Evolutionary conservation across 768 basidiomycete genomes (phyloP).

Genomic region (Mycena capillaripes): DNA sequence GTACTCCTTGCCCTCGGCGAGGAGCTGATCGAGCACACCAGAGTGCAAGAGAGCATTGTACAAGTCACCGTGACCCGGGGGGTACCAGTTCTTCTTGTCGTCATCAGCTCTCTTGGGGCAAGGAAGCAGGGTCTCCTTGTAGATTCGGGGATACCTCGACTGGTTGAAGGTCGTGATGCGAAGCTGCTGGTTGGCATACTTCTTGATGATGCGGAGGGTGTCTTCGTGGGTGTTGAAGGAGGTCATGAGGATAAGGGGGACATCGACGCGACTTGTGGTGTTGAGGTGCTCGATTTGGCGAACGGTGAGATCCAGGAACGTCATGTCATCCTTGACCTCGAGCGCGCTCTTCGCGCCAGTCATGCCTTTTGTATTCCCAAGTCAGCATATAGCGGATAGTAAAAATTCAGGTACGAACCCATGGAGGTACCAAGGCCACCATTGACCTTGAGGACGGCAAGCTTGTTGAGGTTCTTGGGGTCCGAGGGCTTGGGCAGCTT

Average conservation of each 20-base stretch:
- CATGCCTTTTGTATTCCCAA: conserved; percentile 64
- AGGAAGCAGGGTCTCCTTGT: conserved; percentile 90
- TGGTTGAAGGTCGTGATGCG: conserved; percentile 95
- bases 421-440: conserved; percentile 94
- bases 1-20: conserved; percentile 95
- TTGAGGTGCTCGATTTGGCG: conserved; percentile 97
- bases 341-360: conserved; percentile 93
- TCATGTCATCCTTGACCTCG: conserved; percentile 98
- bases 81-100: conserved; percentile 96
- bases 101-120: conserved; percentile 82
- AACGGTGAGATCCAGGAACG: conserved; percentile 94
- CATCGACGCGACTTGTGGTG: conserved; percentile 85
- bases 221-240: conserved; percentile 99
- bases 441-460: conserved; percentile 96
- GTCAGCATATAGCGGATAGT: conserved; percentile 2
- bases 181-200: conserved; percentile 95
- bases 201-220: conserved; percentile 96
- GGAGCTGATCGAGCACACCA: conserved; percentile 90
- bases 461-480: conserved; percentile 84
- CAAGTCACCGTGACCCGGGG: conserved; percentile 96
- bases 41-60: conserved; percentile 94
- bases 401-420: conserved; percentile 60
- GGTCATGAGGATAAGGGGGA: conserved; percentile 98
- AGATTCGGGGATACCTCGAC: conserved; percentile 94
- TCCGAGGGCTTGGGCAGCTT: conserved; percentile 72